Base-by-base conservation (phyloP, 1,139 yeast genomes). In the Hemisphaericaspora lyxosophila region DNA sequence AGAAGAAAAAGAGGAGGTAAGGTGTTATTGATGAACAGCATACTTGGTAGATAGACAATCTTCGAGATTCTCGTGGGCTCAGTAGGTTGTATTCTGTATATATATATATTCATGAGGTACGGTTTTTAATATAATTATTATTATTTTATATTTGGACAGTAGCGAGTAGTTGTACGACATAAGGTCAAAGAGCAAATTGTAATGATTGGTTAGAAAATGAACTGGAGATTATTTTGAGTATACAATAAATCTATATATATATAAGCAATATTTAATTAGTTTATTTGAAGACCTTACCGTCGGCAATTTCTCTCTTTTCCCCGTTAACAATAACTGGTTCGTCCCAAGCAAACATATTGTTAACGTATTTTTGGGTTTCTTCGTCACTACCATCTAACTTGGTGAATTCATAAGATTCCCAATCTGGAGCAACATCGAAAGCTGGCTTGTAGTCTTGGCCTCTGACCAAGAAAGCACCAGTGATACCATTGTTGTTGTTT, bases 391-490 rank as follows among this genome's bases (percentile, higher is more conserved):
- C 65, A 49, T 70, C 74, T 54, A 70, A 60, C 58, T 65, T 69
- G 55, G 64, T 55, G 70, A 57, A 70, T 29, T 54, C 46, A 54
- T 70, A 70, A 43, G 75, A 69, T 74, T 92, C 97, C 95, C 95
- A 88, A 74, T 92, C 98, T 70, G 98, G 97, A 61, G 97, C 98
- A 66, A 92, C 97, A 52, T 92, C 85, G 60, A 92, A 88, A 51
- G 96, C 98, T 65, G 97, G 95, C 44, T 54, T 77, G 63, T 57
- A 71, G 49, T 92, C 96, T 70, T 90, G 88, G 61, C 98, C 98
- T 75, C 97, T 86, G 62, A 90, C 82, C 61, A 92, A 70, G 78
- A 90, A 83, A 64, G 84, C 95, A 76, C 96, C 97, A 57, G 86
- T 74, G 65, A 92, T 89, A 77, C 97, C 97, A 75, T 90, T 90